These are phyloP conservation scores for Wickerhamiella sergipiensis DNA, from an alignment of 805 yeast genomes.

Conservation along the genomic window DNA sequence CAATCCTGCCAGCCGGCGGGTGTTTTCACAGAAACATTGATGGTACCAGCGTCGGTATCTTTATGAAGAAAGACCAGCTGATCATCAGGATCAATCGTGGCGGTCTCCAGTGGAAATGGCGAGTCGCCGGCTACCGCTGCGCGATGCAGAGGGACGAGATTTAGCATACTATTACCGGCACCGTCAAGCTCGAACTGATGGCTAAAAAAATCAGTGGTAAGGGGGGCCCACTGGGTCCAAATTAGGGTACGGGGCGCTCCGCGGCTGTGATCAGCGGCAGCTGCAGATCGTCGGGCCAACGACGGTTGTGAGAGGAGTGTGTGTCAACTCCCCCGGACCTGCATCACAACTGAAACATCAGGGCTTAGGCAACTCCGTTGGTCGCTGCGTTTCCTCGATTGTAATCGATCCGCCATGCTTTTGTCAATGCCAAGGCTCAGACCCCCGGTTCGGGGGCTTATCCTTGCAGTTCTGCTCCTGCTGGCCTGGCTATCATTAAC, in stretches of 20 bases:
- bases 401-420: not conserved
- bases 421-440: not conserved
- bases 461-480: not conserved
- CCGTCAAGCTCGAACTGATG: not conserved
- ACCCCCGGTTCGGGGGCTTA: not conserved
- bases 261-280: too few species aligned
- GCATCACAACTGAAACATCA: not conserved
- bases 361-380: not conserved
- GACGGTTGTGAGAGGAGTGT: too few species aligned
- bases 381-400: not conserved
- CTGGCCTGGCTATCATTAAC: not conserved
- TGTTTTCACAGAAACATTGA: not conserved
- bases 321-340: too few species aligned
- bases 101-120: constrained; percentile 4
- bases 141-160: constrained; percentile 9
- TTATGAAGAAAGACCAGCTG: constrained; percentile 4
- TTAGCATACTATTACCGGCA: constrained; percentile 3
- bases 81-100: constrained; percentile 5
- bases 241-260: too few species aligned
- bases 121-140: constrained; percentile 4
- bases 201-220: not conserved
- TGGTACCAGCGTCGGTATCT: constrained; percentile 1
- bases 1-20: constrained; percentile 4
- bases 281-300: too few species aligned
- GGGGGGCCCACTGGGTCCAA: too few species aligned